Evolutionary conservation across 2,329 filamentous ascomycete species (phyloP), one percentile per base, ranked within the genome.

Genomic region (Colletotrichum acutatum): DNA sequence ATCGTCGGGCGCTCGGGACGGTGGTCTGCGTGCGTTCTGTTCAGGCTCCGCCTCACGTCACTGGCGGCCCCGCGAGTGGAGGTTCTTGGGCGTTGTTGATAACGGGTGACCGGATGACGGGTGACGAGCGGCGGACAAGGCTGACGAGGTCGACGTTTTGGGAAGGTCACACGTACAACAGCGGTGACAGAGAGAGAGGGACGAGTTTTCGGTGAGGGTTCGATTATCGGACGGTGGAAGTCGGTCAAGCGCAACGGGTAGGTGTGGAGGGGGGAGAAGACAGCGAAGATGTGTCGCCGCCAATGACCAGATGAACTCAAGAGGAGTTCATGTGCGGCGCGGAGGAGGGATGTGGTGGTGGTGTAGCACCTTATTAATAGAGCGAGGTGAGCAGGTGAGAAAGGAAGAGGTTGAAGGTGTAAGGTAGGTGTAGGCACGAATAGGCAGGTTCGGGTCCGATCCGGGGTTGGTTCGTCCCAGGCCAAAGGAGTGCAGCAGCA

Each of bases 11-110:
- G 60, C 59, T 70, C 54, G 66, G 66, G 66, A 72, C 28, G 26
- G 42, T 49, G 42, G 53, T 65, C 42, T 66, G 37, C 16, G 16
- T 42, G 37, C 34, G 59, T 70, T 49, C 42, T 28, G 46, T 52
- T 52, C 26, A n/a, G 59, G 66, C 58, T 70, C 66, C 66, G 70
- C 66, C 66, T 69, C 66, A 72, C 66, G 69, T 72, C 69, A 69
- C 69, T 68, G 65, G 49, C 58, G 46, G 59, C 42, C 42, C 59
- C 53, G 26, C 19, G 19, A 22, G 66, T 69, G 66, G 70, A 62
- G 58, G 59, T 54, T 32, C 32, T 3, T 66, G 28, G 52, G 62
- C 26, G 37, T 42, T 49, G 42, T n/a, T 49, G 42, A 49, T 22
- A 19, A n/a, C 32, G 42, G n/a, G 34, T 22, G 37, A 37, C 42